A percentile compares a stretch with the other conserved stretches of the same genome.
phyloP scores from a whole-genome alignment of 2,329 filamentous ascomycete genomes.

The Arthrobotrys entomopaga region DNA sequence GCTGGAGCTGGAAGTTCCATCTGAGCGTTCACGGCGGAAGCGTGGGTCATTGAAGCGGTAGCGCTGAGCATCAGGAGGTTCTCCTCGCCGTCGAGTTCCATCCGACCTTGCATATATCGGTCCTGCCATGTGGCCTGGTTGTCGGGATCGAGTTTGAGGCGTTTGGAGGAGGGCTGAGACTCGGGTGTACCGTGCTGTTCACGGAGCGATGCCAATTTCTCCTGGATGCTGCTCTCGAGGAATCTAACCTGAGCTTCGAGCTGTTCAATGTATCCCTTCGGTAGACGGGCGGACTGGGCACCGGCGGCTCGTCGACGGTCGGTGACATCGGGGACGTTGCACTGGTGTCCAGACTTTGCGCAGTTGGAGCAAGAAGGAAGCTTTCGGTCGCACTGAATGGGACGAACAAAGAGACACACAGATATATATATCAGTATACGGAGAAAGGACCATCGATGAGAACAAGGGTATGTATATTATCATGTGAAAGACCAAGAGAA shows the following conservation, averaged over 20 bases:
- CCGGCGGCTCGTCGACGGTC: slow-evolving; percentile 50
- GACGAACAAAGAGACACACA: background rate
- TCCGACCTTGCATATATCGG: slow-evolving; percentile 49
- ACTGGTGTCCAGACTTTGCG: slow-evolving; percentile 54
- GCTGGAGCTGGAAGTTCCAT: slow-evolving; percentile 52
- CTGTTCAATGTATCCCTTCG: slow-evolving; percentile 54
- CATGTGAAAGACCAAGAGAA: slow-evolving; percentile 1
- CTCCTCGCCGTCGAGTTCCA: slow-evolving; percentile 54
- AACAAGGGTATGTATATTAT: background rate
- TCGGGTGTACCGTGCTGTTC: slow-evolving; percentile 48
- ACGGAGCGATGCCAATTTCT: slow-evolving; percentile 50
- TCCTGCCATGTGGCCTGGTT: slow-evolving; percentile 48
- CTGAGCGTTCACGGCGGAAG: slow-evolving; percentile 46
- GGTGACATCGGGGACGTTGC: slow-evolving; percentile 54
- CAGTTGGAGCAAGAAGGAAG: slow-evolving; percentile 55
- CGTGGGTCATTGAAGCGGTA: slow-evolving; percentile 51
- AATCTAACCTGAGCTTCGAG: slow-evolving; percentile 53
- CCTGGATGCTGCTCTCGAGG: slow-evolving; percentile 54
- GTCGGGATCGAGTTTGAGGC: slow-evolving; percentile 46
- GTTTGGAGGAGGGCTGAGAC: slow-evolving; percentile 43
- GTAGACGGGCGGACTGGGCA: slow-evolving; percentile 50
- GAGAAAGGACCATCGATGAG: background rate
- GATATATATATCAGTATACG: slow-evolving; percentile 2
- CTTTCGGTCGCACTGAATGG: slow-evolving; percentile 48
- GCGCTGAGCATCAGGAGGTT: slow-evolving; percentile 50